Conservation (phyloP, 23 red algal species). For the Pyropia haitanensis region DNA sequence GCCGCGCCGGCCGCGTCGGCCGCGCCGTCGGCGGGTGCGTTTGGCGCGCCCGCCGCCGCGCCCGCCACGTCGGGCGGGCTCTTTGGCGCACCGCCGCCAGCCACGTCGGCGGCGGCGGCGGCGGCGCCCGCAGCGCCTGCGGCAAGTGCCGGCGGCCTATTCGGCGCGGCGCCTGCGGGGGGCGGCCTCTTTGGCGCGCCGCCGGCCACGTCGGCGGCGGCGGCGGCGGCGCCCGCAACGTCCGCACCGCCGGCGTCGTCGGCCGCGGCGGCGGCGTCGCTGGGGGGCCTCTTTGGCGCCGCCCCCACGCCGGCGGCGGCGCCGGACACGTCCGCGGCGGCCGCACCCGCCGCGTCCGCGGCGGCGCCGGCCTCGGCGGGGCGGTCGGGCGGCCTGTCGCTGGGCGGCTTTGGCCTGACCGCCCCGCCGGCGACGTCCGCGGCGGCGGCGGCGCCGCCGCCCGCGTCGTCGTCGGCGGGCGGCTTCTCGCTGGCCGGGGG, state of each 20-base stretch:
- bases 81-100: not conserved
- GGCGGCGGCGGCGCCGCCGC: not conserved
- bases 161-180: too few relatives aligned
- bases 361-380: not conserved
- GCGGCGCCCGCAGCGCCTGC: not conserved
- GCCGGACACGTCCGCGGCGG: not conserved
- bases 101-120: not conserved
- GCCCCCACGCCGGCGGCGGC: not conserved
- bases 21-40: not conserved
- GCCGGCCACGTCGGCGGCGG: not conserved
- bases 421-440: not conserved
- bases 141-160: too few relatives aligned
- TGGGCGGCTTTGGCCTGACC: not conserved
- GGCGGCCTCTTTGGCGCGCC: too few relatives aligned
- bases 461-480: too few relatives aligned
- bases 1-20: not conserved
- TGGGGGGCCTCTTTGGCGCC: not conserved
- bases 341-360: not conserved
- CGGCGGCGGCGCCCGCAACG: not conserved
- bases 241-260: not conserved
- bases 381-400: not conserved
- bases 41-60: not conserved
- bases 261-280: not conserved
- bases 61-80: not conserved
- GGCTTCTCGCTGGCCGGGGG: too few relatives aligned